Percentiles rank a stretch among this genome's conserved stretches.
These are phyloP conservation scores for Malus fusca DNA, from an alignment of 306 rosid species.

Conservation along the genomic window DNA sequence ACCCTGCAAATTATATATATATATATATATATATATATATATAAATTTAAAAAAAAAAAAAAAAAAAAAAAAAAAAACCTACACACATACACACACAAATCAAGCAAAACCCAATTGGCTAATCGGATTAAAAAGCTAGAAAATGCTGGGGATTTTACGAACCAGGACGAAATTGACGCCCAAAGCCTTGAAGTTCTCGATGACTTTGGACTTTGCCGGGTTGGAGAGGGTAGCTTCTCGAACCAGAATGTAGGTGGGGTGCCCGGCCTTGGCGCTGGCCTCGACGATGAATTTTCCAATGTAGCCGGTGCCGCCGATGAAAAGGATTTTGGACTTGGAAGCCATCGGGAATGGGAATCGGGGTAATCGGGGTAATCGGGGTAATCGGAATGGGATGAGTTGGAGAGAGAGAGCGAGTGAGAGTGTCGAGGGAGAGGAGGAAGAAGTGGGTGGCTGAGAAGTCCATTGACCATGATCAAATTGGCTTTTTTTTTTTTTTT, in stretches of 20 bases:
- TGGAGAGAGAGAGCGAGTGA: background rate
- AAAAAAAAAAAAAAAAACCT: background rate
- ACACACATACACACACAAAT: background rate
- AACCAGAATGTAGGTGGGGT: conserved; percentile 22
- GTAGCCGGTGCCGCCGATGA: conserved; percentile 32
- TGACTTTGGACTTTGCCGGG: conserved; percentile 20
- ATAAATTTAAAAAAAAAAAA: too few relatives aligned
- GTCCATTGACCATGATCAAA: background rate
- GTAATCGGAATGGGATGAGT: background rate
- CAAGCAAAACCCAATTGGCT: background rate
- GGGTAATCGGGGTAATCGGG: background rate
- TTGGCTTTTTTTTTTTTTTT: too few relatives aligned
- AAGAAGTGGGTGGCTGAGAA: background rate
- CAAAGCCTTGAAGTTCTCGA: conserved; percentile 19
- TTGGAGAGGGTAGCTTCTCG: conserved; percentile 21
- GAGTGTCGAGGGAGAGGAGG: background rate
- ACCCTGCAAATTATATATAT: background rate
- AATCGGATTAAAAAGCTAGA: background rate
- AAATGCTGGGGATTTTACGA: background rate
- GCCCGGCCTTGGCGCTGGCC: conserved; percentile 34
- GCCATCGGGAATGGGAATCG: conserved; percentile 1
- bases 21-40: too few relatives aligned
- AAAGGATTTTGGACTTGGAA: conserved; percentile 23
- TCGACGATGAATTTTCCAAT: conserved; percentile 31
- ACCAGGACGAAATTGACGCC: conserved; percentile 20